Evolutionary conservation across 305 asterid species (phyloP).

Genomic region (Fraxinus sp.): DNA sequence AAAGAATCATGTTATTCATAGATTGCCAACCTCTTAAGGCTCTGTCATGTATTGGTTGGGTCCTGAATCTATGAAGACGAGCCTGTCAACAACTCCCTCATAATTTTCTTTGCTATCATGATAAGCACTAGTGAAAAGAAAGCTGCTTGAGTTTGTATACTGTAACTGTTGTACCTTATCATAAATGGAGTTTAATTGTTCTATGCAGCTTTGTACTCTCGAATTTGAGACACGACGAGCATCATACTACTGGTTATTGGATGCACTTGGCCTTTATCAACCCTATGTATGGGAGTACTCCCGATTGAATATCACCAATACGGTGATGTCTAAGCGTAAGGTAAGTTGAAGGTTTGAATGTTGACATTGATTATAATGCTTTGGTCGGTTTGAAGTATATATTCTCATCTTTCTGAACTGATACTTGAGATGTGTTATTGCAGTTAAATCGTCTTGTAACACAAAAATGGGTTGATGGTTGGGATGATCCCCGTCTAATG

Average conservation of each 20-base stretch:
- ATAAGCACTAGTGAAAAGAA: neutral
- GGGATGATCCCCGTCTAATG: constrained; percentile 99
- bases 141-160: neutral
- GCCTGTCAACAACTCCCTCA: neutral
- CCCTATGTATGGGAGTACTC: constrained; percentile 93
- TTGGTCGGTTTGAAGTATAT: neutral
- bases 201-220: constrained; percentile 74
- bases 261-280: constrained; percentile 70
- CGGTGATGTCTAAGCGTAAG: constrained; percentile 93
- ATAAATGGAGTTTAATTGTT: constrained; percentile 2
- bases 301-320: constrained; percentile 69
- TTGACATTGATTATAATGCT: neutral
- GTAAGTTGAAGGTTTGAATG: constrained; percentile 35
- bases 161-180: neutral
- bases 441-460: constrained; percentile 87
- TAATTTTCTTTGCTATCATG: neutral
- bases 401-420: constrained; percentile 6
- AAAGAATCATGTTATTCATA: neutral
- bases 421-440: constrained; percentile 15
- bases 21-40: neutral
- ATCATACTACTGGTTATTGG: constrained; percentile 83
- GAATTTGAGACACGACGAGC: constrained; percentile 95
- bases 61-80: neutral
- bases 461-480: constrained; percentile 85
- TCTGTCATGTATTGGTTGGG: neutral